phyloP scores from a whole-genome alignment of 2,329 filamentous ascomycete genomes.

The Lasiodiplodia citricola region DNA sequence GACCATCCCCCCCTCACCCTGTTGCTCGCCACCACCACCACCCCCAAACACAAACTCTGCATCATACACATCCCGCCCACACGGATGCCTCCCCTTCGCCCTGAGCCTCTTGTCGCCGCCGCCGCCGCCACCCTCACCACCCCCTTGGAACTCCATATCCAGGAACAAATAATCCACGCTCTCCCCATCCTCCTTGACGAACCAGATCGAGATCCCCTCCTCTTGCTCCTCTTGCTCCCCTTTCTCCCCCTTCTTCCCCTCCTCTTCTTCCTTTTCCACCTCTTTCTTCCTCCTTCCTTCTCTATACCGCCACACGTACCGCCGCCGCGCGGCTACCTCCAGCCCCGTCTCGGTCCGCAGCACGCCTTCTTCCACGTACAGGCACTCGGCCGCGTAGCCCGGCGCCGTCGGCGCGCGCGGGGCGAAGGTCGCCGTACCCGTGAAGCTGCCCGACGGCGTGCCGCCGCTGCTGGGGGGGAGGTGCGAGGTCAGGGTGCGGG shows the following conservation, averaged over 20 bases:
- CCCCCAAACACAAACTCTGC: conserved; percentile 68
- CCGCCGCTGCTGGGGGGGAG: conserved; percentile 49
- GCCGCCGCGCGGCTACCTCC: conserved; percentile 63
- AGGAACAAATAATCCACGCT: conserved; percentile 78
- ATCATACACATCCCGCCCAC: conserved; percentile 73
- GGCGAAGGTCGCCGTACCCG: conserved; percentile 68
- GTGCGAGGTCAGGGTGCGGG: conserved; percentile 60
- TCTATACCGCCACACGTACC: conserved; percentile 75
- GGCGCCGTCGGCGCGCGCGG: conserved; percentile 59
- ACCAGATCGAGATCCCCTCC: conserved; percentile 72
- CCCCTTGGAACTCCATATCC: conserved; percentile 59
- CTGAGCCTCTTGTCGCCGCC: conserved; percentile 39
- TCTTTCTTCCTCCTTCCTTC: conserved; percentile 26
- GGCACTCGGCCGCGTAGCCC: conserved; percentile 57
- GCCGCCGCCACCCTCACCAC: conserved; percentile 29
- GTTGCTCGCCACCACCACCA: conserved; percentile 17
- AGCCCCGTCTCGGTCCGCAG: conserved; percentile 64
- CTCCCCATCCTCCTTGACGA: conserved; percentile 64
- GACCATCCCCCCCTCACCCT: conserved; percentile 39
- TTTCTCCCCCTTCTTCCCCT: conserved; percentile 17
- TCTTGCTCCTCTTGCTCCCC: conserved; percentile 31
- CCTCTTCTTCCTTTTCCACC: conserved; percentile 24
- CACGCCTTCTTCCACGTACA: conserved; percentile 71
- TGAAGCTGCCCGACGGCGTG: conserved; percentile 70
- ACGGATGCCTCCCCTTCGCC: conserved; percentile 69